A percentile compares a stretch with the other conserved stretches of the same genome.
phyloP scores from a whole-genome alignment of 129 eudicot species.

The Ambrosia trifida region DNA sequence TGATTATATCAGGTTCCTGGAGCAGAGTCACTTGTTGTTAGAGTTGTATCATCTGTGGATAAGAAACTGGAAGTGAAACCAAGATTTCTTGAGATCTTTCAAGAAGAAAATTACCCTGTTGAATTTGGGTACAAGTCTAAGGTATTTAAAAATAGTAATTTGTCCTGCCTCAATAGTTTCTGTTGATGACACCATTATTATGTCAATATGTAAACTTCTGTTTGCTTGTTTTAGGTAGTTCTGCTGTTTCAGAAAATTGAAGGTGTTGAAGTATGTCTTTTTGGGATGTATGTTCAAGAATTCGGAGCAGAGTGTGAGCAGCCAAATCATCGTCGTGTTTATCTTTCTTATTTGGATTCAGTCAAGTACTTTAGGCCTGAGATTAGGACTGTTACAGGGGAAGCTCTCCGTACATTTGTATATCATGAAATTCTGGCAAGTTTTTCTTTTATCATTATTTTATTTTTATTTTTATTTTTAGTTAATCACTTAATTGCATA shows the following conservation, averaged over 20 bases:
- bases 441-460: not conserved
- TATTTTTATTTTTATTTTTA: no score
- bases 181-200: not conserved
- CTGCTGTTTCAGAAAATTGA: constrained; percentile 94
- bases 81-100: constrained; percentile 83
- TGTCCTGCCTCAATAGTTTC: not conserved
- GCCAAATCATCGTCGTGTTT: constrained; percentile 98
- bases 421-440: constrained; percentile 97
- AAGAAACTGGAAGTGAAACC: constrained; percentile 91
- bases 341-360: constrained; percentile 94
- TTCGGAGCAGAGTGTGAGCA: constrained; percentile 88
- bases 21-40: constrained; percentile 87
- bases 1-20: constrained; percentile 71
- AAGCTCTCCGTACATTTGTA: constrained; percentile 97
- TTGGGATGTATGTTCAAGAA: constrained; percentile 99
- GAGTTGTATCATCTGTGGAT: constrained; percentile 97
- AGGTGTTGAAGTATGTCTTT: constrained; percentile 99
- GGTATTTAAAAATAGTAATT: constrained; percentile 40
- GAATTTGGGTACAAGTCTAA: constrained; percentile 92
- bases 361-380: constrained; percentile 96
- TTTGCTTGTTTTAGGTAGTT: constrained; percentile 61
- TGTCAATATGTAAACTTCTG: constrained; percentile 6
- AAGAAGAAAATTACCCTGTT: constrained; percentile 73
- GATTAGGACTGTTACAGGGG: constrained; percentile 85
- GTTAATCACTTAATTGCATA: not conserved